Conservation (phyloP, 441 rosid species). For the Corymbia calophylla region DNA sequence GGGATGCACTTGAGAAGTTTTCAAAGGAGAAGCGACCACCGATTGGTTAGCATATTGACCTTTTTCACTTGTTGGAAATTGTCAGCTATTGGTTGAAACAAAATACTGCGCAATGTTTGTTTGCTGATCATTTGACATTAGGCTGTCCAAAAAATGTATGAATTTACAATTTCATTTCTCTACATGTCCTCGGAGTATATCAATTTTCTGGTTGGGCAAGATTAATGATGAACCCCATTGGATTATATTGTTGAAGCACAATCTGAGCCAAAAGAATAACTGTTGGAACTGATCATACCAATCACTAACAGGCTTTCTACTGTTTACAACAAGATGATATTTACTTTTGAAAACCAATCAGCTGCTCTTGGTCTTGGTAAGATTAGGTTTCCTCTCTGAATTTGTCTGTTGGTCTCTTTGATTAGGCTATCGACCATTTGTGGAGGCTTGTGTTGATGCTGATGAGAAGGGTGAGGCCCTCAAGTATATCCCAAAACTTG, state of each 20-base stretch:
- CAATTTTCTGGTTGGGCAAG: background rate
- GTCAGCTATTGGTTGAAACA: background rate
- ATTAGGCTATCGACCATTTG: slow-evolving; percentile 88
- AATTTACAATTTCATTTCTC: background rate
- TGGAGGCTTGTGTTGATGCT: slow-evolving; percentile 92
- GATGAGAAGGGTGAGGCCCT: slow-evolving; percentile 90
- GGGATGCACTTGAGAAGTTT: slow-evolving; percentile 94
- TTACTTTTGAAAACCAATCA: background rate
- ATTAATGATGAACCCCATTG: background rate
- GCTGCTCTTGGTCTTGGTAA: background rate
- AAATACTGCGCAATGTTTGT: background rate
- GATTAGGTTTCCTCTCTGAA: background rate
- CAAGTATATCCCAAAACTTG: slow-evolving; percentile 88
- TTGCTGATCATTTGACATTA: background rate
- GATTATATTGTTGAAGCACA: background rate
- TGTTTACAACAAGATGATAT: background rate
- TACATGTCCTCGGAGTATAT: background rate
- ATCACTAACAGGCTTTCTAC: background rate
- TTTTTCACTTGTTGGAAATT: background rate
- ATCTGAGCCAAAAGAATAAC: background rate
- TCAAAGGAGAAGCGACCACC: slow-evolving; percentile 97
- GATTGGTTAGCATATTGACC: slow-evolving; percentile 34
- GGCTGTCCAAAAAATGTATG: background rate
- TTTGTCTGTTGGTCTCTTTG: background rate
- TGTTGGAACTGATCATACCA: background rate